A percentile compares a stretch with the other conserved stretches of the same genome.
Conservation (phyloP, 495 filamentous ascomycete genomes). For the Penicillium lividum region DNA sequence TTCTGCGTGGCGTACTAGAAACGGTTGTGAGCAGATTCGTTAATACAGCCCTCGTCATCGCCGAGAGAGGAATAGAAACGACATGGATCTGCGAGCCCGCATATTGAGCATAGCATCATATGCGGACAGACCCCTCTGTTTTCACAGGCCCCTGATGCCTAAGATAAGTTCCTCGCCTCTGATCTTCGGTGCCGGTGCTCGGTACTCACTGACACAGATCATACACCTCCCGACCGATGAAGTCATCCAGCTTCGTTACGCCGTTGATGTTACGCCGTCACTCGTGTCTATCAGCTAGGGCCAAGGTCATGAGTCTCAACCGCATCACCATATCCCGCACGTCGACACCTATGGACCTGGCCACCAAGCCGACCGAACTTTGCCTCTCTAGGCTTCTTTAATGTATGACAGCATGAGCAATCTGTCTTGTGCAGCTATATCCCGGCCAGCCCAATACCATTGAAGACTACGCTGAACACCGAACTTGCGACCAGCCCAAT, state of each 20-base stretch:
- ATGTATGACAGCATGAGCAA: background rate
- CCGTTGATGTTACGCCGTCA: background rate
- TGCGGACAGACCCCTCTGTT: background rate
- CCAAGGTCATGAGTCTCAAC: background rate
- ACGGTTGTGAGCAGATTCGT: background rate
- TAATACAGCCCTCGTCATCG: background rate
- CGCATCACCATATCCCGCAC: slow-evolving; percentile 4
- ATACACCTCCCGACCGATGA: background rate
- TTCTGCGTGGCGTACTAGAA: slow-evolving; percentile 2
- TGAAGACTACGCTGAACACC: background rate
- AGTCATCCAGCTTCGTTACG: background rate
- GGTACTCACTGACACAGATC: background rate
- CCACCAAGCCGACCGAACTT: background rate
- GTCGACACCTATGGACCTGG: background rate
- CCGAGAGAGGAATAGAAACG: background rate
- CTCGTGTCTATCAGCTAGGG: background rate
- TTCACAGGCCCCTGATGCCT: slow-evolving; percentile 1
- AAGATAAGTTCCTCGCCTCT: slow-evolving; percentile 7
- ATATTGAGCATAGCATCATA: slow-evolving; percentile 3
- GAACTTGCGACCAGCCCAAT: slow-evolving; percentile 2
- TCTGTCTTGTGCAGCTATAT: background rate
- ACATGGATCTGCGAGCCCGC: slow-evolving; percentile 2
- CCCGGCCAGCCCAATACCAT: background rate
- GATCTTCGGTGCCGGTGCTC: background rate
- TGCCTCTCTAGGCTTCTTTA: background rate